Evolutionary conservation across 345 rosid species (phyloP).

Genomic region (Trapa incisa): DNA sequence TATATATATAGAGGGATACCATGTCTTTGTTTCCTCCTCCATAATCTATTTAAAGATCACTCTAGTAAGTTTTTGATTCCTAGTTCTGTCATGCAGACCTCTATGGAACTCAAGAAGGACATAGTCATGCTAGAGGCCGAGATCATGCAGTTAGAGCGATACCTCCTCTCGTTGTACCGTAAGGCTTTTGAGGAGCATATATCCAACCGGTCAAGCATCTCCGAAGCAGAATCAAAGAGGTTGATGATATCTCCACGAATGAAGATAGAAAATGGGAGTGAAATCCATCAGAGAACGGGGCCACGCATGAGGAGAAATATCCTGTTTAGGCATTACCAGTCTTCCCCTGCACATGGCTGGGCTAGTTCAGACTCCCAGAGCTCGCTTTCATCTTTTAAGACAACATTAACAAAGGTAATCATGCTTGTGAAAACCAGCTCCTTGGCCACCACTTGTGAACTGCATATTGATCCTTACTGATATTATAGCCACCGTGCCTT

Average conservation of each 20-base stretch:
- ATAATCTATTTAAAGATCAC: background rate
- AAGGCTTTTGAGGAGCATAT: slow-evolving; percentile 45
- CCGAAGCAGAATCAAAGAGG: slow-evolving; percentile 15
- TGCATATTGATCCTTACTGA: background rate
- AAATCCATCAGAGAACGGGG: slow-evolving; percentile 17
- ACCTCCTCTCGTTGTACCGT: slow-evolving; percentile 62
- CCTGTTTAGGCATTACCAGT: slow-evolving; percentile 19
- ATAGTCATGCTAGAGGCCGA: slow-evolving; percentile 56
- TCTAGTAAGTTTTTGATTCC: background rate
- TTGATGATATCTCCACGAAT: slow-evolving; percentile 19
- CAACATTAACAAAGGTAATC: slow-evolving; percentile 36
- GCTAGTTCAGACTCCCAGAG: slow-evolving; percentile 24
- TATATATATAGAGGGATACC: background rate
- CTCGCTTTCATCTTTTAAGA: slow-evolving; percentile 26
- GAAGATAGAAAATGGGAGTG: slow-evolving; percentile 12
- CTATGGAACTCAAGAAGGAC: slow-evolving; percentile 50
- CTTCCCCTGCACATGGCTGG: slow-evolving; percentile 30
- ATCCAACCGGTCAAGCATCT: slow-evolving; percentile 20
- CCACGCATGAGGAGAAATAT: slow-evolving; percentile 14
- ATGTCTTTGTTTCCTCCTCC: background rate
- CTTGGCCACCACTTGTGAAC: background rate
- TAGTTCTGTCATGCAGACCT: slow-evolving; percentile 29
- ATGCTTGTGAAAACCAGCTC: background rate
- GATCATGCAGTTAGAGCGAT: slow-evolving; percentile 51
- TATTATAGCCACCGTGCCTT: background rate